Conservation (phyloP, 768 basidiomycete species). For the Cystofilobasidium bisporidii region DNA sequence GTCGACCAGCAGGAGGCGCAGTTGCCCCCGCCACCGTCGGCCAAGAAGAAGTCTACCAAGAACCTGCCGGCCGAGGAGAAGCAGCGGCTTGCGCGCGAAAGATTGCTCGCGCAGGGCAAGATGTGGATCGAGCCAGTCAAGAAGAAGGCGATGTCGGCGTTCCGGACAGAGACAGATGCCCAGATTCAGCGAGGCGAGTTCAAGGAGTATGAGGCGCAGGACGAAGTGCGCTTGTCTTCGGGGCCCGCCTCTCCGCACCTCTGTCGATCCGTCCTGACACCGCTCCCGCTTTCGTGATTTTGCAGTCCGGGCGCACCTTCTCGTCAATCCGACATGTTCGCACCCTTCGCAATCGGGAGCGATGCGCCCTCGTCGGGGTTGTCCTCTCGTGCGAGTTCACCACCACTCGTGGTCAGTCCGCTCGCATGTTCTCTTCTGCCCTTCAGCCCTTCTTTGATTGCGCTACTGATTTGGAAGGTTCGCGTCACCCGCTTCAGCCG, state of each 20-base stretch:
- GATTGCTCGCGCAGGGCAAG: neutral
- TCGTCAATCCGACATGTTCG: neutral
- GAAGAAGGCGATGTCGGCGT: conserved; percentile 4
- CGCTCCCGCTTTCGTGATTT: neutral
- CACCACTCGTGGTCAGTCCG: neutral
- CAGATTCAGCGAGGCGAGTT: neutral
- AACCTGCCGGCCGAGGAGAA: neutral
- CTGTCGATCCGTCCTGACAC: neutral
- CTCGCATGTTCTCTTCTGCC: too few species aligned
- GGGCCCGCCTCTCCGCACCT: too few species aligned
- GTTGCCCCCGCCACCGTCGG: neutral
- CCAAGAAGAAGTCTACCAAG: neutral
- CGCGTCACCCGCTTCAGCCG: neutral
- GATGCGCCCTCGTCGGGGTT: neutral
- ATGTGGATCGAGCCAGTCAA: neutral
- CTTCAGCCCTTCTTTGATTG: too few species aligned
- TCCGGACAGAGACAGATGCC: neutral
- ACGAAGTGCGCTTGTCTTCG: neutral
- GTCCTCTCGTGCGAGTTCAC: neutral
- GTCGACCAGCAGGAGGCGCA: neutral
- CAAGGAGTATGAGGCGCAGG: neutral
- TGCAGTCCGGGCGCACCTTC: neutral
- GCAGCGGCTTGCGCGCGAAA: neutral
- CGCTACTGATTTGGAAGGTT: too few species aligned
- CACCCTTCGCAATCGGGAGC: neutral